These are phyloP conservation scores for Cryptococcus hybrid DNA, from an alignment of 1,284 basidiomycete genomes.

Conservation along the genomic window DNA sequence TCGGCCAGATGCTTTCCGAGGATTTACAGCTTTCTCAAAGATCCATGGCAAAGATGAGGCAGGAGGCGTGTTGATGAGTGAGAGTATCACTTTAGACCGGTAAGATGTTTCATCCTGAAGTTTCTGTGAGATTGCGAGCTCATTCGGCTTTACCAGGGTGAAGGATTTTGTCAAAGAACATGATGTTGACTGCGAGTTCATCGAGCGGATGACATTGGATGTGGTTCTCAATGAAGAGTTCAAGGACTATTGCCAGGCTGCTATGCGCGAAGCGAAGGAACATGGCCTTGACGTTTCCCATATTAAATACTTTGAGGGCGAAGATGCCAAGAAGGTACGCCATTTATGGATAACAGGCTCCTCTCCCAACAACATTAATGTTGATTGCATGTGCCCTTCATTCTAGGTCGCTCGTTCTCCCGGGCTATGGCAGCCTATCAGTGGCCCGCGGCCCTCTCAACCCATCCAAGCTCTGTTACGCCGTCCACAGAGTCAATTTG, in stretches of 20 bases:
- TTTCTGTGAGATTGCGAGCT: background rate
- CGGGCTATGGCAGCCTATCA: constrained; percentile 7
- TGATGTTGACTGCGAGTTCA: constrained; percentile 35
- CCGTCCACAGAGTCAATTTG: constrained; percentile 19
- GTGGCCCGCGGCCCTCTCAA: constrained; percentile 38
- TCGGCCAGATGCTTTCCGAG: constrained; percentile 26
- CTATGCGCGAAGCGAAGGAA: constrained; percentile 14
- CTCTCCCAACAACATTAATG: background rate
- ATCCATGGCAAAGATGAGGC: constrained; percentile 29
- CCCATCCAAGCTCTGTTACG: constrained; percentile 35
- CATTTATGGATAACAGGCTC: background rate
- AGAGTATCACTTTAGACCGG: constrained; percentile 22
- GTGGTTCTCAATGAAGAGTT: constrained; percentile 34
- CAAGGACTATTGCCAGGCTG: constrained; percentile 17
- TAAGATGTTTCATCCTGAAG: constrained; percentile 1
- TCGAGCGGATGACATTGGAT: constrained; percentile 30
- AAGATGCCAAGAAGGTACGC: constrained; percentile 14
- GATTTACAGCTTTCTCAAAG: constrained; percentile 29
- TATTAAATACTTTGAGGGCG: constrained; percentile 8
- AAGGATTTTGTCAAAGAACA: constrained; percentile 27
- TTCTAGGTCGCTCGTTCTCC: constrained; percentile 4
- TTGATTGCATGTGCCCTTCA: no score
- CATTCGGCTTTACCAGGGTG: constrained; percentile 13
- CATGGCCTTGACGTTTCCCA: constrained; percentile 4
- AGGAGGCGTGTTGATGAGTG: constrained; percentile 28